Evolutionary conservation across 2,329 filamentous ascomycete species (phyloP), one percentile per base, ranked within the genome.

Genomic region (Mycogone perniciosa): DNA sequence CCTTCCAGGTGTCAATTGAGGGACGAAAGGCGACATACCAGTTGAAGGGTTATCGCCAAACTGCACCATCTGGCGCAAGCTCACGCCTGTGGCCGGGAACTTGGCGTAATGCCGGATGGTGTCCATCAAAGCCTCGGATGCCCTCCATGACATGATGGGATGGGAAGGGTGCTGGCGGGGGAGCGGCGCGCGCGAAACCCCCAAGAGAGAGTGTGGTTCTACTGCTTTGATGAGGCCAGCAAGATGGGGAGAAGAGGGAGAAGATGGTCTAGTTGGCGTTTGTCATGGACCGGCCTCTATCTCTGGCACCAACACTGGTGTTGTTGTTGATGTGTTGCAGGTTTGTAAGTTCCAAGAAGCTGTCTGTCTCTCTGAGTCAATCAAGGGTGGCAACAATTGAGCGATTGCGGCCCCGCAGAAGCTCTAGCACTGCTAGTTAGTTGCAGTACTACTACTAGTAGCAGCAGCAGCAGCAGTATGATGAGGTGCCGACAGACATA

Each of bases 21-120:
- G 49, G 39, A 35, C 27, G 20, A 44, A 9, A 43, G 50, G 31
- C 30, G 26, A 69, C 79, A 64, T 76, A 93, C 89, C 89, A 62
- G 85, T 88, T 11, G 91, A 96, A 48, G 92, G 91, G 68, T 84
- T 88, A 75, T 96, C 90, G 66, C 92, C 92, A 70, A 97, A 97
- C 71, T 97, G 92, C 53, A 97, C 92, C 93, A 99, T 99, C 79
- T 99, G 93, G 69, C 93, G 83, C 71, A 99, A 79, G 68, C 91
- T 96, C 63, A 95, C 88, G 64, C 93, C 93, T 10, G 93, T 99
- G 55, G 93, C 93, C 58, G 93, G 93, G 71, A 97, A 99, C 72
- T 84, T 89, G 70, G 90, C 89, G 80, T 96, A 96, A 74, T 96
- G 90, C 71, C 86, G 84, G 85, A 96, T 96, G 76, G 88, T 96